These are phyloP conservation scores for Leptomonas seymouri DNA, from an alignment of 208 protist species.

Conservation along the genomic window DNA sequence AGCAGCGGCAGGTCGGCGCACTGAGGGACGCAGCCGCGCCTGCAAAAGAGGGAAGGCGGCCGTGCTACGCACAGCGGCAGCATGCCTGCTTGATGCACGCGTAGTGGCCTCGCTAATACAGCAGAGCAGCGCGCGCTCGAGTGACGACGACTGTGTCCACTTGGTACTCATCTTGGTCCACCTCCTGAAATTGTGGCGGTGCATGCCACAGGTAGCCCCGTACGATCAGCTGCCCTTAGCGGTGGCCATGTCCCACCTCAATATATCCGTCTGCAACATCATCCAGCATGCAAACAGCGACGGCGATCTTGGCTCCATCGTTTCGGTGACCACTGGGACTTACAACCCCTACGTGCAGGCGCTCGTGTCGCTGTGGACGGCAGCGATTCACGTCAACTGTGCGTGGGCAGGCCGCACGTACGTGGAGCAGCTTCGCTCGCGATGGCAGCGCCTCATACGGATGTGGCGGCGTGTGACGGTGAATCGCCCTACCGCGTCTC, in stretches of 20 bases:
- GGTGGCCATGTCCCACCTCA: conserved; percentile 74
- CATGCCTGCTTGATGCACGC: conserved; percentile 56
- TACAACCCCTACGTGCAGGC: conserved; percentile 74
- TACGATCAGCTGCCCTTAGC: conserved; percentile 72
- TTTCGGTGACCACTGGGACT: conserved; percentile 48
- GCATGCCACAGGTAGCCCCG: conserved; percentile 49
- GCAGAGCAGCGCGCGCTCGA: conserved; percentile 29
- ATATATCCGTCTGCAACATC: conserved; percentile 55
- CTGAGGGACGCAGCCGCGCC: background rate
- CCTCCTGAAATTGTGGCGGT: conserved; percentile 70
- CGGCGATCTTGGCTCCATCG: conserved; percentile 28
- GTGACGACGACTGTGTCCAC: conserved; percentile 40
- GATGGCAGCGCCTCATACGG: conserved; percentile 48
- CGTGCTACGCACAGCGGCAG: conserved; percentile 28
- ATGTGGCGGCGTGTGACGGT: conserved; percentile 46
- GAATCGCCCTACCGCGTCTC: conserved; percentile 1
- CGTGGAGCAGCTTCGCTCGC: conserved; percentile 36
- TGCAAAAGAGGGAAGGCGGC: background rate
- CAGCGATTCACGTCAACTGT: conserved; percentile 58
- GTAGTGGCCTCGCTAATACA: conserved; percentile 59
- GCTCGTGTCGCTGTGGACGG: conserved; percentile 60
- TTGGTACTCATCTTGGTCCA: conserved; percentile 56
- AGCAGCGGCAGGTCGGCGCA: background rate
- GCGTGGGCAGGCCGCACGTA: conserved; percentile 61
- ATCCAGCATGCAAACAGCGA: conserved; percentile 43